These are phyloP conservation scores for Sporodiniella umbellata DNA, from an alignment of 371 early-diverging fungal genomes.

Conservation along the genomic window DNA sequence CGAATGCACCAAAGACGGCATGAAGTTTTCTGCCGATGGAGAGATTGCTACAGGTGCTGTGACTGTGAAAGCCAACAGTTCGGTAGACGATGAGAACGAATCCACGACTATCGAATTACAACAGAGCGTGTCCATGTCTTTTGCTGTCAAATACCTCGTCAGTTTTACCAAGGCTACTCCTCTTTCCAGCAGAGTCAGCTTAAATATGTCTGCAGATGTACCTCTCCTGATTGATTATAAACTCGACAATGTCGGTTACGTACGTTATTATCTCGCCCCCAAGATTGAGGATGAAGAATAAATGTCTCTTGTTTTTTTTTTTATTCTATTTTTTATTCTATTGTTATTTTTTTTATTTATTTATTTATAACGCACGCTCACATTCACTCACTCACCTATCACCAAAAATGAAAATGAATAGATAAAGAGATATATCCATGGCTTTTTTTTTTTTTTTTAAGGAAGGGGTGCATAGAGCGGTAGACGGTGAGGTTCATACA, in stretches of 20 bases:
- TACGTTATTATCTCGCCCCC: constrained; percentile 86
- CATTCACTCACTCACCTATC: no score
- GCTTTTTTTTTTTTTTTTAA: no score
- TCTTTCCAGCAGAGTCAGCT: constrained; percentile 72
- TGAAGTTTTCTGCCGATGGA: constrained; percentile 87
- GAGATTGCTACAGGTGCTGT: constrained; percentile 89
- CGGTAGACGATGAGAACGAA: constrained; percentile 80
- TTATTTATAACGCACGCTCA: no score
- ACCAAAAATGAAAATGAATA: no score
- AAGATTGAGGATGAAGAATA: constrained; percentile 45
- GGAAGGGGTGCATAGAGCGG: no score
- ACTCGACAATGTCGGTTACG: constrained; percentile 87
- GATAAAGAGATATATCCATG: no score
- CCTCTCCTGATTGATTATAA: constrained; percentile 95
- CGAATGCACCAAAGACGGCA: constrained; percentile 89
- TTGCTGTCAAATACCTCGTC: constrained; percentile 92
- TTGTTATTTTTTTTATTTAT: no score
- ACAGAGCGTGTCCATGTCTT: constrained; percentile 79
- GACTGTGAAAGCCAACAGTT: constrained; percentile 72
- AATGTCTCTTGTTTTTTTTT: no score
- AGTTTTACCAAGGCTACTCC: constrained; percentile 97
- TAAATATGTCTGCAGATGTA: constrained; percentile 82
- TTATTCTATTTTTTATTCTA: no score
- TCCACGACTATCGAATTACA: constrained; percentile 74
- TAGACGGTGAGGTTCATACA: constrained; percentile 9